phyloP scores from a whole-genome alignment of 1,284 basidiomycete genomes.

The Mycena sp. region DNA sequence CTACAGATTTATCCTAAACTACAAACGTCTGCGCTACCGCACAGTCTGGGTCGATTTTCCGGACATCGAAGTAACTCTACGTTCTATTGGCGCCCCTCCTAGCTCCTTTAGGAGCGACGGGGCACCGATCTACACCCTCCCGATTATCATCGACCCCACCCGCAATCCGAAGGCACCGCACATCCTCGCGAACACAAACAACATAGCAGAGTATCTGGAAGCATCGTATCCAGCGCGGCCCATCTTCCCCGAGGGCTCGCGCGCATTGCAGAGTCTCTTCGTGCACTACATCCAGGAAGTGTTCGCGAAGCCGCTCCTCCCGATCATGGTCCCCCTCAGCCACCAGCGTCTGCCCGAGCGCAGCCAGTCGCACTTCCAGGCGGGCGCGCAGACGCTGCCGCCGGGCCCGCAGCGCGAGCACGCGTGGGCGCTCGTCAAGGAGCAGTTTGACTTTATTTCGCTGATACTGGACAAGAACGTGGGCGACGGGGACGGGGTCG shows the following conservation, averaged over 20 bases:
- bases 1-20: constrained; percentile 78
- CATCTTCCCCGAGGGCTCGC: constrained; percentile 72
- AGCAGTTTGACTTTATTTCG: constrained; percentile 73
- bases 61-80: constrained; percentile 69
- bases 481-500: constrained; percentile 65
- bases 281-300: constrained; percentile 75
- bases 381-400: constrained; percentile 30
- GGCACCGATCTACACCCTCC: constrained; percentile 69
- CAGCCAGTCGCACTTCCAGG: constrained; percentile 61
- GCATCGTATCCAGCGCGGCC: constrained; percentile 71
- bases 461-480: constrained; percentile 71
- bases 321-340: constrained; percentile 74
- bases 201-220: constrained; percentile 79
- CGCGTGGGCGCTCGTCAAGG: constrained; percentile 69
- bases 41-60: constrained; percentile 76
- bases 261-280: constrained; percentile 71
- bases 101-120: constrained; percentile 63
- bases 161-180: constrained; percentile 49
- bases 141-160: constrained; percentile 64
- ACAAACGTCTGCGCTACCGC: constrained; percentile 71
- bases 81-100: constrained; percentile 65
- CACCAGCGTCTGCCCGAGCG: constrained; percentile 66
- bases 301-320: too few relatives aligned
- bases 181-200: too few relatives aligned
- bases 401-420: constrained; percentile 61